Evolutionary conservation across 2,329 filamentous ascomycete species (phyloP), one percentile per base, ranked within the genome.

Genomic region (Sporothrix humicola): DNA sequence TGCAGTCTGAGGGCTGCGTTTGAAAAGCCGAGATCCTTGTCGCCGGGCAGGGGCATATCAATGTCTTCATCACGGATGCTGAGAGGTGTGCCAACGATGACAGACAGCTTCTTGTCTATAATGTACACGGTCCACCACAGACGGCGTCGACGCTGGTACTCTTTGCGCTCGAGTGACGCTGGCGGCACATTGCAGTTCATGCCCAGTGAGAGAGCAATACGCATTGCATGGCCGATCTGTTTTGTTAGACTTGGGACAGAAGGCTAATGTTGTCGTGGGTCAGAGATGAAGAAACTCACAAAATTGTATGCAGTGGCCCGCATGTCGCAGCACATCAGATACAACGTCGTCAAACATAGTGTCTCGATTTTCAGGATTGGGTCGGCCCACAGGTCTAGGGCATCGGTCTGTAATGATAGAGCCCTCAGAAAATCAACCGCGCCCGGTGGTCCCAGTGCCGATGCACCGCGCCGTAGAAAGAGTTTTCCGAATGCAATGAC

Each of bases 401-500:
- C 48, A 20, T 46, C 42, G 8, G 6, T 46, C n/a, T 65, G 61
- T n/a, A 65, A 42, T 1, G 17, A 20, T 1, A 65, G 61, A 65
- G 61, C 61, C 12, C 61, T 37, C 7, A 65, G 37, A 17, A 65
- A 65, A 31, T 65, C 61, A 0, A 42, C 48, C 37, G 61, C 61
- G 3, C 61, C 42, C 6, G 61, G 61, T 23, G 61, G 61, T 1
- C 61, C 61, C 5, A 48, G 61, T 20, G n/a, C 8, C 8, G 61
- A 65, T 5, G 61, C 61, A 13, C 61, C 61, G 13, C 61, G 61
- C 3, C 42, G 61, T n/a, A 65, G 61, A n/a, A 48, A 65, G 8
- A 65, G 61, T 42, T 65, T 65, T 17, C 61, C 61, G n/a, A 65
- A 65, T 20, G 61, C 61, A 20, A 48, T 65, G 9, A 65, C 61